Base-by-base conservation (phyloP, 352 stramenopile species). In the Globisporangium perplexum region DNA sequence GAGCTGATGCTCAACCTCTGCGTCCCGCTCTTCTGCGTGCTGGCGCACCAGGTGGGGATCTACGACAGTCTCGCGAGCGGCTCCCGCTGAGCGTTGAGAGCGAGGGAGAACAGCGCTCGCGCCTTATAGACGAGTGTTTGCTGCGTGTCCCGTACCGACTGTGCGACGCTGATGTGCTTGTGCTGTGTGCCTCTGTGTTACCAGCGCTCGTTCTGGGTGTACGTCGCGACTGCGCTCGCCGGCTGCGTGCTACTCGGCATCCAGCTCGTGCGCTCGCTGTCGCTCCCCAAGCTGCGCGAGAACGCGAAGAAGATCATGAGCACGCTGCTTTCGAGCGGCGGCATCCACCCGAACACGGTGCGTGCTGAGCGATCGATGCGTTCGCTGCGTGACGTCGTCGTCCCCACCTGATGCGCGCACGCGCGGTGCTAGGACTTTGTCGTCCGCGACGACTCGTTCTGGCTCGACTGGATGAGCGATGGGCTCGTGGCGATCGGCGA, bases 401-500 rank as follows among this genome's bases (percentile, higher is more conserved):
- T 17, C 18, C 12, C 10, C 3, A 15, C 10, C 12, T 31, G 4
- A 22, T n/a, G n/a, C n/a, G n/a, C n/a, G n/a, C 20, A 51, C 26
- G 35, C 22, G 24, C 12, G 23, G 38, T 23, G 6, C 7, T 12
- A 93, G 83, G 80, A 91, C 41, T 89, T 93, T 68, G 63, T 88
- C 23, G 75, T 91, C 10, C 77, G 77, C 20, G 75, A 90, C 51
- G 74, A 90, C 36, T 76, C 79, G 0, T 88, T 93, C 52, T 93
- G 83, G 83, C 63, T 93, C 11, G 83, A 93, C 59, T 93, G 83
- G 83, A 92, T 93, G 80, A 86, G 78, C 38, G 81, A 91, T 28
- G 83, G 83, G 3, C 74, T 93, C 15, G 70, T 93, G 7, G 78
- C 78, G 10, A 93, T 93, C 42, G 83, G 83, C 8, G 83, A 93